These are phyloP conservation scores for Fusarium circinatum DNA, from an alignment of 2,329 filamentous ascomycete species.

Conservation along the genomic window DNA sequence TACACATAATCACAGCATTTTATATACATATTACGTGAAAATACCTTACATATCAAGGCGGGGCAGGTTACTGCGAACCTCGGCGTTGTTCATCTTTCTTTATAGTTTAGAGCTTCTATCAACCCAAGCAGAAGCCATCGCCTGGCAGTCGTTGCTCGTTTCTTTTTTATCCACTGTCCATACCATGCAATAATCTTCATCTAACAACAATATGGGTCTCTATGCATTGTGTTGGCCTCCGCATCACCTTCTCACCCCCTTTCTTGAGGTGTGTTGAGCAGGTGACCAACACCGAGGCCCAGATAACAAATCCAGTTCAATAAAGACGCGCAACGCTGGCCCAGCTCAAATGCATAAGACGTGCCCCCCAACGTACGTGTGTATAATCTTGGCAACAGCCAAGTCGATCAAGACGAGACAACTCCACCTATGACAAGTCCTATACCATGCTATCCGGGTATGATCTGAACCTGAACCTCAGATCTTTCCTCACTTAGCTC, in stretches of 20 bases:
- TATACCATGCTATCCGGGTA: slow-evolving; percentile 45
- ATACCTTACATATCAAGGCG: background rate
- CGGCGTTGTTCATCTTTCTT: slow-evolving; percentile 36
- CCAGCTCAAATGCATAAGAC: slow-evolving; percentile 31
- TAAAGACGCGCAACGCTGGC: slow-evolving; percentile 24
- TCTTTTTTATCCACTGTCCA: slow-evolving; percentile 19
- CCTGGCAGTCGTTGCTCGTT: slow-evolving; percentile 30
- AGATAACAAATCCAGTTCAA: slow-evolving; percentile 14
- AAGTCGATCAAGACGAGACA: slow-evolving; percentile 25
- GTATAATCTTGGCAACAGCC: slow-evolving; percentile 27
- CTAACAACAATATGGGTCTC: slow-evolving; percentile 32
- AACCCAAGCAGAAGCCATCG: slow-evolving; percentile 27
- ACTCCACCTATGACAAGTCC: slow-evolving; percentile 41
- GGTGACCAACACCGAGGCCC: slow-evolving; percentile 3
- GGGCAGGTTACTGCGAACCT: background rate
- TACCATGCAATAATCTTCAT: slow-evolving; percentile 34
- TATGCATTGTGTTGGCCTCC: slow-evolving; percentile 21
- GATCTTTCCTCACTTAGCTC: slow-evolving; percentile 27
- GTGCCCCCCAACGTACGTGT: slow-evolving; percentile 1
- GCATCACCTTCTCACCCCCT: background rate
- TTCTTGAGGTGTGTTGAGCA: background rate
- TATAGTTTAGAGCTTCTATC: slow-evolving; percentile 42
- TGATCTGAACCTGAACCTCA: slow-evolving; percentile 34
- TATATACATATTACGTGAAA: background rate
- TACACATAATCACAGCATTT: background rate